A percentile compares a stretch with the other conserved stretches of the same genome.
Conservation (phyloP, 2,329 filamentous ascomycete genomes). For the Byssochlamys sp. region DNA sequence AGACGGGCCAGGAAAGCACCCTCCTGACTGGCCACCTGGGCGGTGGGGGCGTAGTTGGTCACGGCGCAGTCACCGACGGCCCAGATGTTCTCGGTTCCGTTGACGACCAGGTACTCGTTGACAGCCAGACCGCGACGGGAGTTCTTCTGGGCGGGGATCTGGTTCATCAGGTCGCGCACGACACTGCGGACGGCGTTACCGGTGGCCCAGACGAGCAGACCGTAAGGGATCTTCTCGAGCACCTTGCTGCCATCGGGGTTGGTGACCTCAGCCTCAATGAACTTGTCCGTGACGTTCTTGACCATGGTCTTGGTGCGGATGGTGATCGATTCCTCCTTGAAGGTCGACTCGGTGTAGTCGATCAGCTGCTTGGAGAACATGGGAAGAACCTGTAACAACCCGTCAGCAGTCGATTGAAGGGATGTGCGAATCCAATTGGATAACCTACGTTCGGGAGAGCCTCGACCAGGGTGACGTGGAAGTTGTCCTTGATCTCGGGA, state of each 20-base stretch:
- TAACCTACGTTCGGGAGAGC: conserved; percentile 70
- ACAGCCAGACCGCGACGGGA: conserved; percentile 89
- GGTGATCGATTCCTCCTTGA: conserved; percentile 96
- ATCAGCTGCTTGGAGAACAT: conserved; percentile 99
- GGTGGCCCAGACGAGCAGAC: conserved; percentile 94
- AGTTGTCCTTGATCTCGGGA: conserved; percentile 85
- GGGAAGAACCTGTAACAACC: conserved; percentile 55
- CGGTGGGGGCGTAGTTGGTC: conserved; percentile 93
- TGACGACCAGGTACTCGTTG: conserved; percentile 97
- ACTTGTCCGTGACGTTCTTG: conserved; percentile 88
- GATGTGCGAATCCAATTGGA: neutral
- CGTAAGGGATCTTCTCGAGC: conserved; percentile 75
- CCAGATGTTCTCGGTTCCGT: conserved; percentile 95
- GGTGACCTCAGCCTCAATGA: conserved; percentile 78
- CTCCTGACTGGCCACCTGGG: conserved; percentile 92
- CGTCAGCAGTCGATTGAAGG: conserved; percentile 2
- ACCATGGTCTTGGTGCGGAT: conserved; percentile 99
- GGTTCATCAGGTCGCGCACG: conserved; percentile 79
- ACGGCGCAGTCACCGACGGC: conserved; percentile 94
- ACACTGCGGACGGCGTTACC: conserved; percentile 87
- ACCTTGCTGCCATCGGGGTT: conserved; percentile 77
- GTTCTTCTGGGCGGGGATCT: conserved; percentile 89
- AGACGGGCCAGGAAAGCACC: conserved; percentile 87
- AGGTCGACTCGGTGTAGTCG: conserved; percentile 97
- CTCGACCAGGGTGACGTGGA: conserved; percentile 95